Conservation (phyloP, 2,329 filamentous ascomycete genomes). For the Fragosphaeria purpurea region DNA sequence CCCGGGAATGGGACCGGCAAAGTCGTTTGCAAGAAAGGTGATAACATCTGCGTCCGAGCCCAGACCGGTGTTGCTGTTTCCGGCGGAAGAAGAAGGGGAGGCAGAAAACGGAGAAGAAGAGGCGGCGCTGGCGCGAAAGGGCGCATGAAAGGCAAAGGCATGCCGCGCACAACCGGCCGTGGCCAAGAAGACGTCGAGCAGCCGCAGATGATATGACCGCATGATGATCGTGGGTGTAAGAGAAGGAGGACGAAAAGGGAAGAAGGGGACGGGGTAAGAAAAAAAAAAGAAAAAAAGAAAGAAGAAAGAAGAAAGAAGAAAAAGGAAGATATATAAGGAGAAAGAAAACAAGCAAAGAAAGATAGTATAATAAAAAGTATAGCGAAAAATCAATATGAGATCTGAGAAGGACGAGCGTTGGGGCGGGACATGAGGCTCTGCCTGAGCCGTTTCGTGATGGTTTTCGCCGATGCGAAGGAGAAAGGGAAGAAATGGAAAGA, state of each 20-base stretch:
- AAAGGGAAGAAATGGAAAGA: too few relatives aligned
- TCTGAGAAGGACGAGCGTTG: too few relatives aligned
- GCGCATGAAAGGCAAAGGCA: too few relatives aligned
- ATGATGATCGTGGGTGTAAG: not conserved
- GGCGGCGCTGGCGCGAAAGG: not conserved
- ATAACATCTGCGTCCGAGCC: not conserved
- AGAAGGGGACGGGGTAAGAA: not conserved
- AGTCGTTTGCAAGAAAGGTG: not conserved
- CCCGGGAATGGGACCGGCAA: not conserved
- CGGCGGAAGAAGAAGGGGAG: not conserved
- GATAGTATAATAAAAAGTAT: too few relatives aligned
- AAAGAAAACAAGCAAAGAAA: not conserved
- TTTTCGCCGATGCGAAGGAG: too few relatives aligned
- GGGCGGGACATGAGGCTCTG: too few relatives aligned
- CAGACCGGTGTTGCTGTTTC: not conserved
- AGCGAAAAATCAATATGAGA: too few relatives aligned
- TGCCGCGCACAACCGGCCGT: not conserved
- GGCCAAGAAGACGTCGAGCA: not conserved
- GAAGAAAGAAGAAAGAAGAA: not conserved
- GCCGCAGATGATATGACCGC: not conserved
- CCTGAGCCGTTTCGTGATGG: too few relatives aligned
- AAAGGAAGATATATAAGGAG: not conserved
- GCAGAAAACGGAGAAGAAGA: not conserved
- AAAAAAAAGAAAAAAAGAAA: not conserved
- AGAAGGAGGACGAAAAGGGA: not conserved